Base-by-base conservation (phyloP, 2,329 filamentous ascomycete genomes). In the Chrysoporthe cubensis region DNA sequence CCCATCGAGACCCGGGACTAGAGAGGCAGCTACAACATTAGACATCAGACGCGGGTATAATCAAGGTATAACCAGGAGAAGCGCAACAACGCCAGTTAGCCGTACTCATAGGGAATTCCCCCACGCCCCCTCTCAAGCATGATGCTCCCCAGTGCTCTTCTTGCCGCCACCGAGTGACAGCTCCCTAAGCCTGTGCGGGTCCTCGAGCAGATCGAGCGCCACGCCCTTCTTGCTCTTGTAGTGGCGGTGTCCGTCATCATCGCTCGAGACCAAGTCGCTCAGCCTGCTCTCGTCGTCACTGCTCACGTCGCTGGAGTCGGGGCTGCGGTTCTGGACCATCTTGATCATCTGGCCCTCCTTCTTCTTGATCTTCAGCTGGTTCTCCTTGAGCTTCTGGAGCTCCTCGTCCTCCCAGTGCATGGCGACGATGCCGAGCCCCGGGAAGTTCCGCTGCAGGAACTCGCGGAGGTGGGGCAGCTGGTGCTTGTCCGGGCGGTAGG, bases 401-500 rank as follows among this genome's bases (percentile, higher is more conserved):
- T 88, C 83, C 69, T 94, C 85, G 11, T 92, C 91, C 66, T 93
- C 92, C 80, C 92, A 96, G 75, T 94, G 91, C 73, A 95, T 87
- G 0, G 88, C 88, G 0, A 89, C 83, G 58, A 97, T 83, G 63
- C 91, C 88, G 0, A 98, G 80, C 0, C 92, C 93, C 0, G 92
- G 92, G 44, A 97, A 88, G 72, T 95, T 93, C 34, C 78, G 78
- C 43, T 89, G 81, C 2, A 98, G 79, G 75, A 93, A 97, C 13
- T 82, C 75, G 64, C 90, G 88, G 1, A 98, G 83, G 0, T 89
- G 77, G 0, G 92, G 91, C 1, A 98, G 85, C 11, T 92, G 84
- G 13, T 89, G 85, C 66, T 91, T 91, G 75, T 96, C 93, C 0
- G 95, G 95, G 0, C 95, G 88, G 78, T 98, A 98, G 0, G 95